Base-by-base conservation (phyloP, 225 moss, liverwort and hornwort species). In the Rhytidiadelphus loreus region DNA sequence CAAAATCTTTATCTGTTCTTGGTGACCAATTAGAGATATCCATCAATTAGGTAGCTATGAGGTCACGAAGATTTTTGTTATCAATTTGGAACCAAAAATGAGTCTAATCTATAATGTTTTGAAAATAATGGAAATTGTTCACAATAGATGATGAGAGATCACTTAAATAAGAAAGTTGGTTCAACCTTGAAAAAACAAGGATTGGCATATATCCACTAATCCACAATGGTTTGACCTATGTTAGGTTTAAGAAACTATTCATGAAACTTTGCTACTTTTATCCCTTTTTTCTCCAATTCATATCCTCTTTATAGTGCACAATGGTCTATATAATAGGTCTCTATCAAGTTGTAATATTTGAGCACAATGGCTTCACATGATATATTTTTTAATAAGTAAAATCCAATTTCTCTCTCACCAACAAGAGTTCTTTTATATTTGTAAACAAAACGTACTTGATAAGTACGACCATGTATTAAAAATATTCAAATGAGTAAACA, bases 221-320 rank as follows among this genome's bases (percentile, higher is more conserved):
- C 14, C 7, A 52, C 35, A 77, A 24, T 77, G 6, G 35, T 0
- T 53, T 53, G 53, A 53, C 2, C 30, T 8, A 33, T 13, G 37
- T 37, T 1, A 24, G 0, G 9, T 4, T 55, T 37, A 22, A 77
- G 10, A 37, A 55, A 4, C 4, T 37, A 9, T 6, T 77, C 9
- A 37, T 24, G 1, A 55, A 55, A 37, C 10, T 55, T 25, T 37
- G 10, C 0, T 0, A 77, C 9, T 37, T 33, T 52, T 33, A 8
- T 18, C 33, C 43, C 75, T 50, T 37, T 37, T 16, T 37, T 37
- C 37, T 77, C 37, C 24, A 55, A 77, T 53, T 76, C 15, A 16
- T 77, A 37, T 77, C 24, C 0, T 55, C 24, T 1, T 53, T 53
- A n/a, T n/a, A n/a, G 2, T 37, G 6, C 3, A 55, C 0, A 0